Conservation (phyloP, 2,329 filamentous ascomycete genomes). For the Chaetomiaceae sp. region DNA sequence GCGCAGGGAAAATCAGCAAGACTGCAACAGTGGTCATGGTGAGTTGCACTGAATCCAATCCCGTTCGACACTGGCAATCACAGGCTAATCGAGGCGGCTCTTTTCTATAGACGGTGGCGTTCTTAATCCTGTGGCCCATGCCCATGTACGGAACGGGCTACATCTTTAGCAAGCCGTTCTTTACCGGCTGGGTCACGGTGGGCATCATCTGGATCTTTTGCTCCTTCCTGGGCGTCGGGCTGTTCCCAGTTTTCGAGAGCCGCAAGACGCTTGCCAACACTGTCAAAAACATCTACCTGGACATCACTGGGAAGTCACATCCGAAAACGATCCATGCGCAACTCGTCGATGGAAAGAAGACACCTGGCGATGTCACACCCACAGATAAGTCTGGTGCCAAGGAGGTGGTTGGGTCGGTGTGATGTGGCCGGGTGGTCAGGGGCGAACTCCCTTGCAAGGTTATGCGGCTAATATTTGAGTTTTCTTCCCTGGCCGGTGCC, state of each 20-base stretch:
- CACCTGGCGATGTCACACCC: slow-evolving; percentile 26
- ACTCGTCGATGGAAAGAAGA: slow-evolving; percentile 18
- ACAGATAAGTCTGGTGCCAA: slow-evolving; percentile 25
- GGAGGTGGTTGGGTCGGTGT: slow-evolving; percentile 13
- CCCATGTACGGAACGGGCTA: slow-evolving; percentile 82
- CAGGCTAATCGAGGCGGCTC: background rate
- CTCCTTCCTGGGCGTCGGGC: slow-evolving; percentile 65
- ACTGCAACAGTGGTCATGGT: slow-evolving; percentile 32
- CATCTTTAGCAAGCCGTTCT: slow-evolving; percentile 77
- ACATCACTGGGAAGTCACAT: slow-evolving; percentile 48
- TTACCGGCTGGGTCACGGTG: slow-evolving; percentile 74
- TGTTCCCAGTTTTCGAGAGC: slow-evolving; percentile 81
- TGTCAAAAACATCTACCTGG: slow-evolving; percentile 55
- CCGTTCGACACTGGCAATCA: background rate
- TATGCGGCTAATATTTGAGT: background rate
- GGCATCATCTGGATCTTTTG: slow-evolving; percentile 78
- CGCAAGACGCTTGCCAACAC: slow-evolving; percentile 61
- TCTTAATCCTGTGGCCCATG: slow-evolving; percentile 86
- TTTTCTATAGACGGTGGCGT: slow-evolving; percentile 51
- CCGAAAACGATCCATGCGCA: slow-evolving; percentile 30
- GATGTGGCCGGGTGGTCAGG: background rate
- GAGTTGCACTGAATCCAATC: slow-evolving; percentile 3
- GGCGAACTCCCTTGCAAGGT: background rate
- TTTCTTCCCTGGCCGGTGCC: background rate
- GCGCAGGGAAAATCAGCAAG: slow-evolving; percentile 34